phyloP scores from a whole-genome alignment of 805 yeast genomes.

The Nakazawaea wyomingensis region DNA sequence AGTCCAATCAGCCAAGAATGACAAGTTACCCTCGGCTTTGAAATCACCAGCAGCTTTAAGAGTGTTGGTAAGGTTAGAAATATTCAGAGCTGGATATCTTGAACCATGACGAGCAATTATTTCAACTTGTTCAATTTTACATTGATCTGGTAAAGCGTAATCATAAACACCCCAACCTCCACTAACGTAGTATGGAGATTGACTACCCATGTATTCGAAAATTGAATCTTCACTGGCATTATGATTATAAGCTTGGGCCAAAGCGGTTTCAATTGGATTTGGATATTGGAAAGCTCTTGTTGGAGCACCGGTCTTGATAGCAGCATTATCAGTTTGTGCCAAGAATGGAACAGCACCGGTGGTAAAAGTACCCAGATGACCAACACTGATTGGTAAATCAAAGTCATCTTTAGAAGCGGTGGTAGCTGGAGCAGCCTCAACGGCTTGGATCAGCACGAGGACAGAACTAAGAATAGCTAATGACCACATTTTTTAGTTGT shows the following conservation, averaged over 20 bases:
- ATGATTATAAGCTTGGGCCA: slow-evolving; percentile 16
- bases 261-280: slow-evolving; percentile 16
- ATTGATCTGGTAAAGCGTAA: slow-evolving; percentile 18
- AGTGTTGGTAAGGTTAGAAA: background rate
- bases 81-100: background rate
- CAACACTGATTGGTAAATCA: slow-evolving; percentile 12
- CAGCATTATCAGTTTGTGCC: slow-evolving; percentile 12
- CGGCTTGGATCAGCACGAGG: background rate
- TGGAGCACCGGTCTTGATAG: slow-evolving; percentile 10
- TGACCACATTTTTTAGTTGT: slow-evolving; percentile 2
- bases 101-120: slow-evolving; percentile 9
- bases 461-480: background rate
- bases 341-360: slow-evolving; percentile 11
- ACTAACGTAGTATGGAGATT: slow-evolving; percentile 17
- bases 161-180: slow-evolving; percentile 19
- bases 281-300: slow-evolving; percentile 13
- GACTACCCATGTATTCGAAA: slow-evolving; percentile 15
- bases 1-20: slow-evolving; percentile 11
- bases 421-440: slow-evolving; percentile 26
- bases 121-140: slow-evolving; percentile 7
- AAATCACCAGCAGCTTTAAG: background rate
- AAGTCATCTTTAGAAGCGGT: slow-evolving; percentile 37
- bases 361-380: slow-evolving; percentile 4
- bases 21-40: slow-evolving; percentile 8
- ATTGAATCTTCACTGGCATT: slow-evolving; percentile 14